Evolutionary conservation across 495 filamentous ascomycete genomes (phyloP), one percentile per base, ranked within the genome.

Genomic region (Aspergillus mulundensis): DNA sequence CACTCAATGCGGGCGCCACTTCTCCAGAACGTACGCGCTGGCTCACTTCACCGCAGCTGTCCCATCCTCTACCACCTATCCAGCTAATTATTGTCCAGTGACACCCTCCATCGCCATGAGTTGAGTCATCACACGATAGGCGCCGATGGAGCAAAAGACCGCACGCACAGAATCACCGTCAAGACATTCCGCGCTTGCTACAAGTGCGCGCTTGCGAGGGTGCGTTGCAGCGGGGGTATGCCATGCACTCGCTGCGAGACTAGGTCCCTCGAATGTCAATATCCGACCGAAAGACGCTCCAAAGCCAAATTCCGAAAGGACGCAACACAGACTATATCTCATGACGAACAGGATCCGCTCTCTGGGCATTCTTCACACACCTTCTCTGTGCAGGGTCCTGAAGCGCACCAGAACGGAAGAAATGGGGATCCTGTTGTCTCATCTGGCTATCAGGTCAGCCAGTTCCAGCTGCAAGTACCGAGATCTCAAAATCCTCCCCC

Each of bases 1-100:
- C 61, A 69, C 77, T 8, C 77, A 83, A 59, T 90, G 87, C 65
- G 77, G 79, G 21, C 81, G 87, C 48, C 80, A 85, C 55, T 90
- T 90, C 64, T 85, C 85, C 18, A 72, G 76, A 65, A 82, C 74
- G 76, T 81, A 71, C 61, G 68, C 62, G 40, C 28, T 21, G 15
- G 10, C 15, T 1, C 19, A 32, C 25, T 11, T 36, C 6, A 2
- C 12, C 11, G 32, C 32, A 28, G 3, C 4, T 28, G 25, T 30
- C 5, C 53, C 43, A 15, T 19, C 15, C 43, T 43, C 20, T 20
- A 16, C n/a, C 5, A 7, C 30, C 48, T 43, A 34, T 32, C 6
- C 19, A 20, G 46, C 36, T 38, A 38, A 53, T 32, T 44, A 11
- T 28, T 21, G 19, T 16, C 4, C 57, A 82, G 74, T 54, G 82